A percentile compares a stretch with the other conserved stretches of the same genome.
These are phyloP conservation scores for Clonostachys chloroleuca DNA, from an alignment of 2,329 filamentous ascomycete species.

Conservation along the genomic window DNA sequence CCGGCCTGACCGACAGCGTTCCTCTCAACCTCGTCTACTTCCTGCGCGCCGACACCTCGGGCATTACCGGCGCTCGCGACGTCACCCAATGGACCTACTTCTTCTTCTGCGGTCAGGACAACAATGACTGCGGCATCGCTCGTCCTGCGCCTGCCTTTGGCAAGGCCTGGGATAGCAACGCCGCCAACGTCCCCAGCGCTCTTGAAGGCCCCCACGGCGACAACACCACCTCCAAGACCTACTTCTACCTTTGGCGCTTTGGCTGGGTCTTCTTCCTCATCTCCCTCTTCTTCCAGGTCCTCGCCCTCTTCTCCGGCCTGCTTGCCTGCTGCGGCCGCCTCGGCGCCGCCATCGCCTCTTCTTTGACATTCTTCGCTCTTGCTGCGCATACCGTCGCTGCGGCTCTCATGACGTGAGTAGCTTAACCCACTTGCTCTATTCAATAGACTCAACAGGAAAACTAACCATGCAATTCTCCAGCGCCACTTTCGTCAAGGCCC, in stretches of 20 bases:
- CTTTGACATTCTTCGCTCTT: conserved; percentile 55
- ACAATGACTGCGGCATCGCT: conserved; percentile 59
- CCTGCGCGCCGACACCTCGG: conserved; percentile 71
- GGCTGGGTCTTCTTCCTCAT: conserved; percentile 90
- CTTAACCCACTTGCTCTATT: no score
- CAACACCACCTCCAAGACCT: conserved; percentile 52
- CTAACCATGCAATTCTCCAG: conserved; percentile 15
- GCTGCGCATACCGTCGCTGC: conserved; percentile 66
- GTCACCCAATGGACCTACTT: conserved; percentile 88
- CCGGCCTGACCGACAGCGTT: conserved; percentile 40
- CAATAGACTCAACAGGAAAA: background rate
- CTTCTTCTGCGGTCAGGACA: conserved; percentile 66
- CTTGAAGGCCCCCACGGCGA: conserved; percentile 48
- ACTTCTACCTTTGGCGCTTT: conserved; percentile 85
- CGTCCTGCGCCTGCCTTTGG: conserved; percentile 65
- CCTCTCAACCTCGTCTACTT: conserved; percentile 78
- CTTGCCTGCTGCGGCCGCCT: conserved; percentile 68
- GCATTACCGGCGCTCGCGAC: conserved; percentile 63
- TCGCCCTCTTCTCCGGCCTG: conserved; percentile 64
- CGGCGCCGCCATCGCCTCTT: conserved; percentile 61
- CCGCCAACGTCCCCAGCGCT: conserved; percentile 33
- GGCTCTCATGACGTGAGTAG: conserved; percentile 68
- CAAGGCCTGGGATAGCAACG: conserved; percentile 59
- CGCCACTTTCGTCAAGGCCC: conserved; percentile 63
- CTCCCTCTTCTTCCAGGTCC: conserved; percentile 70